phyloP scores from a whole-genome alignment of 352 stramenopile genomes.

The Globisporangium abappressorium region DNA sequence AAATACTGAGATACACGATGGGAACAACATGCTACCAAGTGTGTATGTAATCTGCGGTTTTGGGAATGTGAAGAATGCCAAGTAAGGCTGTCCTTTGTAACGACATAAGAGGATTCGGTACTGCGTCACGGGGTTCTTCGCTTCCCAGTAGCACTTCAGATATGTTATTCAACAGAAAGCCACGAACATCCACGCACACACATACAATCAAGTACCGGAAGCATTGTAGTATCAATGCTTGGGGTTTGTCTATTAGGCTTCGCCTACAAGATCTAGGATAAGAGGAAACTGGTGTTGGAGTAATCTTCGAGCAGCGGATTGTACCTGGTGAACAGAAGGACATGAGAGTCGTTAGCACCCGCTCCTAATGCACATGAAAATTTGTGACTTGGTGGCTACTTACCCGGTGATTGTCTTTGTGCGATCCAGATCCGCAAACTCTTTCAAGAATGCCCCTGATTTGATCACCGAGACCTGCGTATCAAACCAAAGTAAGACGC shows the following conservation, averaged over 20 bases:
- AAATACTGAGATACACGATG: too few relatives aligned
- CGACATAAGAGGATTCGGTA: too few relatives aligned
- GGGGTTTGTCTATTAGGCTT: background rate
- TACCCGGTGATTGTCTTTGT: constrained; percentile 83
- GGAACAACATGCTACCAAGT: too few relatives aligned
- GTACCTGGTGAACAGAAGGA: background rate
- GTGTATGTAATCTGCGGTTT: too few relatives aligned
- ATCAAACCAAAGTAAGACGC: background rate
- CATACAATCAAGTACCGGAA: too few relatives aligned
- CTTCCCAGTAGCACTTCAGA: too few relatives aligned
- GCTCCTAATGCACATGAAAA: too few relatives aligned
- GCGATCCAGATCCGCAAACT: constrained; percentile 72
- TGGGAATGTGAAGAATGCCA: too few relatives aligned
- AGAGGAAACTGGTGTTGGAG: background rate
- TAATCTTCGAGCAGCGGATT: background rate
- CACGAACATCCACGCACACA: too few relatives aligned
- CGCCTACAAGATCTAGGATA: background rate
- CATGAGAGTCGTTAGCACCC: background rate
- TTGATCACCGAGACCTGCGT: constrained; percentile 80
- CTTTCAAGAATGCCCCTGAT: constrained; percentile 68
- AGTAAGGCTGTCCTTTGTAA: too few relatives aligned
- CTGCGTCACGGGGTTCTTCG: too few relatives aligned
- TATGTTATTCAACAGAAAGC: too few relatives aligned
- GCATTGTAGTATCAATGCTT: background rate
- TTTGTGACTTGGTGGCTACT: background rate